These are phyloP conservation scores for Elasticomyces elasticus DNA, from an alignment of 495 filamentous ascomycete genomes.

Conservation along the genomic window DNA sequence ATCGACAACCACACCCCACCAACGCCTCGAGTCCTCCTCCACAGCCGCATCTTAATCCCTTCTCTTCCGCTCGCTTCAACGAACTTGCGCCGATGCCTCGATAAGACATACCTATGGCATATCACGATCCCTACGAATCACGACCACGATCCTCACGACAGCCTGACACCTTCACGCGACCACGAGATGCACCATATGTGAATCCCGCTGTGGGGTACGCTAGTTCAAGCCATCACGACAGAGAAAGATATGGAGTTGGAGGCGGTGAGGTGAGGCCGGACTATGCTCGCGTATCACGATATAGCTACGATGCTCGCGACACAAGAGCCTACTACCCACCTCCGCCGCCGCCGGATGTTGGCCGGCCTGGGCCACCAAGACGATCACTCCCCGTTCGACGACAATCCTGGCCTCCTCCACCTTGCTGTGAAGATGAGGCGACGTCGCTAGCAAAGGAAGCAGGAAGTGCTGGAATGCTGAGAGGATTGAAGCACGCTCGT, in stretches of 20 bases:
- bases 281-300: background rate
- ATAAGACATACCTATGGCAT: slow-evolving; percentile 6
- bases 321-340: slow-evolving; percentile 23
- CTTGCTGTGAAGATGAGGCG: slow-evolving; percentile 31
- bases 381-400: slow-evolving; percentile 15
- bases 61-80: background rate
- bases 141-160: slow-evolving; percentile 7
- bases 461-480: slow-evolving; percentile 4
- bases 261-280: slow-evolving; percentile 8
- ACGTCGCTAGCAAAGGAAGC: slow-evolving; percentile 29
- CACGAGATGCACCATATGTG: slow-evolving; percentile 1
- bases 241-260: too few species aligned
- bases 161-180: background rate
- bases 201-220: slow-evolving; percentile 3
- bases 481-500: slow-evolving; percentile 19
- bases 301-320: slow-evolving; percentile 22
- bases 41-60: background rate
- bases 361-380: slow-evolving; percentile 6
- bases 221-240: slow-evolving; percentile 2
- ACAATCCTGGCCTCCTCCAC: slow-evolving; percentile 28
- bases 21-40: background rate
- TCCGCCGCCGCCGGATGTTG: slow-evolving; percentile 9
- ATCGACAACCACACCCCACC: background rate
- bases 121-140: slow-evolving; percentile 15
- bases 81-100: slow-evolving; percentile 1